Conservation (phyloP, 192 early-diverging fungal genomes). For the Coemansia sp. region DNA sequence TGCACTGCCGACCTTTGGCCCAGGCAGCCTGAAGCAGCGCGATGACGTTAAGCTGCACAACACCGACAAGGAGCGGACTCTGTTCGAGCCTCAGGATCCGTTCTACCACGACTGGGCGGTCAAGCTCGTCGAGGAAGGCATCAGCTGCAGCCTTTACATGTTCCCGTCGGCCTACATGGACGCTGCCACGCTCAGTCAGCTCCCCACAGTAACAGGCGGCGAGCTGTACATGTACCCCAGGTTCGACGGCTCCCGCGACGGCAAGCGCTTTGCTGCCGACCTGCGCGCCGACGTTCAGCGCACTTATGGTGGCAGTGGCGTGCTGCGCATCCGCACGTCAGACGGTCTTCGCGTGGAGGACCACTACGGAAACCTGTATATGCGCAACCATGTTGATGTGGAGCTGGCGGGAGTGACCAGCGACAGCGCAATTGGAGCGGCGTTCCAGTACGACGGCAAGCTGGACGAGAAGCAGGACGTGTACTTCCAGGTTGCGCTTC, state of each 20-base stretch:
- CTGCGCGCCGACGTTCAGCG: slow-evolving; percentile 69
- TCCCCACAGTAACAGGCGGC: slow-evolving; percentile 86
- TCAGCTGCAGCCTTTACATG: slow-evolving; percentile 87
- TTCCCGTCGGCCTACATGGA: slow-evolving; percentile 90
- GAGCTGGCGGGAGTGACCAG: slow-evolving; percentile 88
- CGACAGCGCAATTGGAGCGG: slow-evolving; percentile 78
- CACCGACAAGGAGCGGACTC: slow-evolving; percentile 85
- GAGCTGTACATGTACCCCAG: slow-evolving; percentile 78
- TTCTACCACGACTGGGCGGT: slow-evolving; percentile 84
- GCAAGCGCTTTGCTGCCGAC: slow-evolving; percentile 70
- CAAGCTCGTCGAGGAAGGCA: slow-evolving; percentile 77
- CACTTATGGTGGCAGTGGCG: slow-evolving; percentile 82
- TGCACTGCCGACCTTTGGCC: slow-evolving; percentile 81
- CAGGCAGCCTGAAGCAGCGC: slow-evolving; percentile 81
- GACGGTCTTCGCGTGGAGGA: slow-evolving; percentile 84
- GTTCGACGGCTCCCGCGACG: slow-evolving; percentile 77
- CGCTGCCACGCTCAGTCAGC: slow-evolving; percentile 75
- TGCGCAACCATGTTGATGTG: slow-evolving; percentile 89
- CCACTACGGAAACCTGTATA: slow-evolving; percentile 92
- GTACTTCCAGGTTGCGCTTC: slow-evolving; percentile 87
- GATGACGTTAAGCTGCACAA: slow-evolving; percentile 89
- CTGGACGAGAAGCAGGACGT: slow-evolving; percentile 81
- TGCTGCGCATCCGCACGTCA: slow-evolving; percentile 87
- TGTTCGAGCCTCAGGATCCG: slow-evolving; percentile 84
- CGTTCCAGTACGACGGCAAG: slow-evolving; percentile 85